These are phyloP conservation scores for Aulographum hederae DNA, from an alignment of 2,329 filamentous ascomycete species.

Conservation along the genomic window DNA sequence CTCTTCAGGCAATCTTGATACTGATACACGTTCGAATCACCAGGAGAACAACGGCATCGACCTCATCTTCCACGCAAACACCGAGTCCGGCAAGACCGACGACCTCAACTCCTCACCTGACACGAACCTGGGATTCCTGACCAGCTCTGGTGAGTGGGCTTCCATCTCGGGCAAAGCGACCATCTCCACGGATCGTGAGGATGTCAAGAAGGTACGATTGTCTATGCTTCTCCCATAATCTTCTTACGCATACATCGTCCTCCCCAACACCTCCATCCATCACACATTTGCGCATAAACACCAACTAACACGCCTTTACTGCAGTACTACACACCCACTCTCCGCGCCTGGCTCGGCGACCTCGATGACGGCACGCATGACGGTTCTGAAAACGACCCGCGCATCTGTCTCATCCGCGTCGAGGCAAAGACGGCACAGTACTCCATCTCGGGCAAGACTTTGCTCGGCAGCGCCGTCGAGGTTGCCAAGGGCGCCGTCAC, in stretches of 20 bases:
- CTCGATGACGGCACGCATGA: conserved; percentile 59
- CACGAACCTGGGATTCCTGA: conserved; percentile 69
- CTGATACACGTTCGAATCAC: too few relatives aligned
- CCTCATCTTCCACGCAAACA: conserved; percentile 82
- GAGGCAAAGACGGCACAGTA: conserved; percentile 57
- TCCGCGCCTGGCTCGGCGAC: conserved; percentile 79
- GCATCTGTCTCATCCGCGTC: conserved; percentile 66
- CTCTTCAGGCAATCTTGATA: background rate
- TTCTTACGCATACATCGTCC: too few relatives aligned
- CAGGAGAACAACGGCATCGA: conserved; percentile 65
- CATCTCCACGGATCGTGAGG: conserved; percentile 49
- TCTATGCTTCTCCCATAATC: too few relatives aligned
- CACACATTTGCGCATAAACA: too few relatives aligned
- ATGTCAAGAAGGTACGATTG: conserved; percentile 57
- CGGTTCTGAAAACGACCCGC: conserved; percentile 62
- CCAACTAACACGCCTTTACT: too few relatives aligned
- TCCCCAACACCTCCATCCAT: too few relatives aligned
- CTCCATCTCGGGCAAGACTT: conserved; percentile 41
- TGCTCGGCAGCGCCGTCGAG: conserved; percentile 47
- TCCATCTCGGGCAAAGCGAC: conserved; percentile 58
- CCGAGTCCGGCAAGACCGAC: conserved; percentile 72
- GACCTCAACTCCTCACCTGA: conserved; percentile 47
- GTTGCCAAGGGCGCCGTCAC: conserved; percentile 58
- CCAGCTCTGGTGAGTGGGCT: conserved; percentile 64
- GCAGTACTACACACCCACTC: conserved; percentile 41